Base-by-base conservation (phyloP, 1,284 basidiomycete genomes). In the Apiotrichum siamense region DNA sequence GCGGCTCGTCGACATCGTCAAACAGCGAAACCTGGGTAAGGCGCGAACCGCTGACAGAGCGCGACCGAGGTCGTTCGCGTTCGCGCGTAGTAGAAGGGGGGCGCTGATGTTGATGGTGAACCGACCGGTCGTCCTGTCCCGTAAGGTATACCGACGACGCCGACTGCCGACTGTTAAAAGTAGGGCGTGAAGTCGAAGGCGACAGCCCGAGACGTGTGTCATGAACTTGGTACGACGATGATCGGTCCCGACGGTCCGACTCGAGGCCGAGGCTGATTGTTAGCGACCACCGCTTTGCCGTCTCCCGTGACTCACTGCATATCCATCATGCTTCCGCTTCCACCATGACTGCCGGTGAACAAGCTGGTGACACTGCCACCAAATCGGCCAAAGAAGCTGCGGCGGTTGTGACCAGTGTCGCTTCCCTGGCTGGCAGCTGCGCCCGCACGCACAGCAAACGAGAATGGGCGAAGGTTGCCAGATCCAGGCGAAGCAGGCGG, bases 301-400 rank as follows among this genome's bases (percentile, higher is more conserved):
- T n/a, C n/a, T n/a, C n/a, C n/a, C n/a, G n/a, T n/a, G 23, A 84
- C 88, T 65, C 75, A 91, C 88, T 92, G 89, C 89, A 92, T 91
- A 69, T 92, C 87, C 66, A 91, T 78, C 87, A 92, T 89, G 66
- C 89, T 81, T 7, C 87, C 88, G 46, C 83, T 77, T 54, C 84
- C 86, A 53, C 85, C 77, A 59, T 87, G 87, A 73, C 25, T 43
- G 66, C 87, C 82, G 3, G 85, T 86, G 66, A 92, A 88, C 77
- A 92, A 88, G 55, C 85, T 82, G 6, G 85, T 75, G 79, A 57
- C 85, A 78, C 64, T 85, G 74, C 55, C 86, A 79, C 47, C 86
- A 85, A 46, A 77, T 70, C 41, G 83, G 81, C 52, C 82, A 78
- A 59, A 86, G 67, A 72, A 83, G 46, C 65, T 67, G 41, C 61